Conservation (phyloP, 306 rosid species). For the Coriaria nepalensis region DNA sequence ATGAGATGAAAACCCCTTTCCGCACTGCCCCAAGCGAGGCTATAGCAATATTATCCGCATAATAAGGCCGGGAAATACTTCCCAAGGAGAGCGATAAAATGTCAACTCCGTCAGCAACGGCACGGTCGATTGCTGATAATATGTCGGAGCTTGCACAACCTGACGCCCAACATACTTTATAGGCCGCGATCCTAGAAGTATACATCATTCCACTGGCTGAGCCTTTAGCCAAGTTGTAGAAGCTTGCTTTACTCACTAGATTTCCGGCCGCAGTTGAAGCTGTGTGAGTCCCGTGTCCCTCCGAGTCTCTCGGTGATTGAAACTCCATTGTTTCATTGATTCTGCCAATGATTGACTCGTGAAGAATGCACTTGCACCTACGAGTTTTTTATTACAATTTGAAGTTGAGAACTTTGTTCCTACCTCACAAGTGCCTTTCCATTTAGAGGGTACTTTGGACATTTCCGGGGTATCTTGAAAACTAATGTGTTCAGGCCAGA, state of each 20-base stretch:
- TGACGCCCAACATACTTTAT: constrained; percentile 57
- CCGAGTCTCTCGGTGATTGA: constrained; percentile 43
- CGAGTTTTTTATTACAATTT: constrained; percentile 58
- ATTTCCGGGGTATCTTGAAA: constrained; percentile 33
- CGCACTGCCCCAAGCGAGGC: constrained; percentile 49
- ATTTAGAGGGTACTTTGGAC: constrained; percentile 30
- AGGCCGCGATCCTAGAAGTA: constrained; percentile 55
- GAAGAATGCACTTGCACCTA: constrained; percentile 46
- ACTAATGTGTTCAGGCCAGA: constrained; percentile 72
- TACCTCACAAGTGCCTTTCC: constrained; percentile 55
- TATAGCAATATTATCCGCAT: constrained; percentile 41
- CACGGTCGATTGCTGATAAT: constrained; percentile 51
- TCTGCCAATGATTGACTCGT: constrained; percentile 34
- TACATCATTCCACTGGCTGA: constrained; percentile 49
- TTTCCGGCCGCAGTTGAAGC: constrained; percentile 59
- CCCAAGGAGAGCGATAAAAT: constrained; percentile 67
- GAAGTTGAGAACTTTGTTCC: constrained; percentile 43
- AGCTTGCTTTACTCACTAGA: constrained; percentile 25
- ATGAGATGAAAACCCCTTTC: constrained; percentile 46
- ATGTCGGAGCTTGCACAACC: constrained; percentile 60
- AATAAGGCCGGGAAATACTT: constrained; percentile 27
- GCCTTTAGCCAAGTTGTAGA: constrained; percentile 39
- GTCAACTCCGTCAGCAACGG: constrained; percentile 59
- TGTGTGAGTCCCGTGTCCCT: constrained; percentile 79
- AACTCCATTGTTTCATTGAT: constrained; percentile 32